phyloP scores from a whole-genome alignment of 2,329 filamentous ascomycete genomes.

The Colletotrichum sp. region DNA sequence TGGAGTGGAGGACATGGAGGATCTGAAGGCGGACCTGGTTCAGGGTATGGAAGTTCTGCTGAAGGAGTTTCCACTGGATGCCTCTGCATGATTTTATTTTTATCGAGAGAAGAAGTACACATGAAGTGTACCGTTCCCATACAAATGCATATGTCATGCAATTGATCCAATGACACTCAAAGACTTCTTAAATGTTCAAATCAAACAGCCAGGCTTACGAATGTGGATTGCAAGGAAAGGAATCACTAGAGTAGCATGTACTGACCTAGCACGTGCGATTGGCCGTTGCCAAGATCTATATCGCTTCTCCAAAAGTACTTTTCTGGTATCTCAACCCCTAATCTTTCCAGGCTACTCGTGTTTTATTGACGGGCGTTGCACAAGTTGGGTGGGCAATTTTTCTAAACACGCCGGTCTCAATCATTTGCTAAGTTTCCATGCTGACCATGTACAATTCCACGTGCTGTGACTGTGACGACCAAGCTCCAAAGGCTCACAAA shows the following conservation, averaged over 20 bases:
- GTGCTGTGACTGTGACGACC: background rate
- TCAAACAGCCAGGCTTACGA: too few species aligned
- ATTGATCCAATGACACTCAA: too few species aligned
- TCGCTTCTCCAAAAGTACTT: too few species aligned
- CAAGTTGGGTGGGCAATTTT: background rate
- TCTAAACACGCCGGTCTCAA: background rate
- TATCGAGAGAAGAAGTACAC: background rate
- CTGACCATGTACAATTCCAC: background rate
- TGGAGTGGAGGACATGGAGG: background rate
- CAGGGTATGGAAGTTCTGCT: background rate
- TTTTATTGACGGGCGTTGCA: background rate
- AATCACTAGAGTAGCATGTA: too few species aligned
- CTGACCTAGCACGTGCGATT: too few species aligned
- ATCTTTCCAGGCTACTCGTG: background rate
- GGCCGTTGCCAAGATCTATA: too few species aligned
- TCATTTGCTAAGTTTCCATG: background rate
- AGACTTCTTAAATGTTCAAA: too few species aligned
- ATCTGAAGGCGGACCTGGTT: background rate
- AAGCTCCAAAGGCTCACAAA: background rate
- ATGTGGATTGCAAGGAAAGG: too few species aligned
- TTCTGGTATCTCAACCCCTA: background rate
- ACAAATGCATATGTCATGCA: too few species aligned
- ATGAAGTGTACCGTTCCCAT: too few species aligned
- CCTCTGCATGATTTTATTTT: background rate
- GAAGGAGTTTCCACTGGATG: background rate